A percentile compares a stretch with the other conserved stretches of the same genome.
Evolutionary conservation across 768 basidiomycete species (phyloP).

Genomic region (Lentinula detonsa): DNA sequence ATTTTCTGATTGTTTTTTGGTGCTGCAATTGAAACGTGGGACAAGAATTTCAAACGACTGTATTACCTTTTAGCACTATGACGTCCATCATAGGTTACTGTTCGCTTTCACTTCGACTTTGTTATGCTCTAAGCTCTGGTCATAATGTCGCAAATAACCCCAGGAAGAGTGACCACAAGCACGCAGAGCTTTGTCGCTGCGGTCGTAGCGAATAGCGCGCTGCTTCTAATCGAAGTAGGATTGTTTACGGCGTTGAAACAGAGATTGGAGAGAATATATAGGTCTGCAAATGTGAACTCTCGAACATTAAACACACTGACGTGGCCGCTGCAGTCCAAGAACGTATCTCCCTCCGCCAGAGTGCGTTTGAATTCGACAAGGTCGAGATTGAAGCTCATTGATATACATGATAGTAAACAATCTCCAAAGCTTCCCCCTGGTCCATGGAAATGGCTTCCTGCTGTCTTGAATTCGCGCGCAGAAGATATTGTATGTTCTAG

Average conservation of each 20-base stretch:
- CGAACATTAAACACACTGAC: neutral
- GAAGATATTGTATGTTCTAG: constrained; percentile 36
- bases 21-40: too few species aligned
- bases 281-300: neutral
- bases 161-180: constrained; percentile 31
- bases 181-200: constrained; percentile 55
- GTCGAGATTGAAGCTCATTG: neutral
- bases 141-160: neutral
- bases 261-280: constrained; percentile 53
- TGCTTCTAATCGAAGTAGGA: constrained; percentile 40
- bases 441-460: constrained; percentile 46
- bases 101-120: neutral
- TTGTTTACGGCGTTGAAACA: constrained; percentile 54
- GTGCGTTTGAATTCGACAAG: constrained; percentile 22
- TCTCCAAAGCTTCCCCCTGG: constrained; percentile 36
- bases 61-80: too few species aligned
- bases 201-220: constrained; percentile 47
- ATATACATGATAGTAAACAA: constrained; percentile 29
- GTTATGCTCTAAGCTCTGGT: neutral
- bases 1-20: too few species aligned
- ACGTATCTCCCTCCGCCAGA: constrained; percentile 55
- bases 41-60: too few species aligned
- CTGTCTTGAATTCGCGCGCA: constrained; percentile 32
- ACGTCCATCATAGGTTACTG: too few species aligned
- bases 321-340: constrained; percentile 31